Base-by-base conservation (phyloP, 768 basidiomycete genomes). In the Mycena filopes region DNA sequence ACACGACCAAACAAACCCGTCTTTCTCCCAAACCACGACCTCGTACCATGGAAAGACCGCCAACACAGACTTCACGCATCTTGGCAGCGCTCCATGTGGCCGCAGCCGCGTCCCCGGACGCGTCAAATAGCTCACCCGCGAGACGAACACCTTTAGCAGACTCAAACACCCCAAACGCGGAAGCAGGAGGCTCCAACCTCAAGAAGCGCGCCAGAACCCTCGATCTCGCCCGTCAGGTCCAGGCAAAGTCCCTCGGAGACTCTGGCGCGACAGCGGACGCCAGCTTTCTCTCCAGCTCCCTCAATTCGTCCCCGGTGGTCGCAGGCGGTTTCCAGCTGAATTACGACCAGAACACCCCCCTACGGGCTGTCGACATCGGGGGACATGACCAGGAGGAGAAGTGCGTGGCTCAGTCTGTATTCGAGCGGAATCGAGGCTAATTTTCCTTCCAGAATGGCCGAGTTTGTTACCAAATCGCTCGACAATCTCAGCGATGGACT, bases 391-490 rank as follows among this genome's bases (percentile, higher is more conserved):
- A 90, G 69, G 76, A 80, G 50, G 73, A 82, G 69, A 82, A 78
- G 88, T 86, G 53, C 9, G 76, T 54, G 2, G 3, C 31, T 26
- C 13, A 18, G 7, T 36, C 3, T 43, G 6, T 18, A 11, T 36
- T 36, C 58, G 23, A 13, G 36, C 21, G 8, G 42, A 15, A 62
- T 50, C 18, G 20, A 15, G 10, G 21, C 23, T 7, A 1, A 41
- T 21, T 31, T 54, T 47, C 54, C 43, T 63, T 55, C 49, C 67
- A 90, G 89, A 59, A 76, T 90, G 74, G 86, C 85, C 3, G 87
- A 89, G 46, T 90, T 90, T 62, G 87, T 90, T 4, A 84, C 86
- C 4, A 81, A 73, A 55, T 81, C 85, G 1, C 87, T 90, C 29
- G 86, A 89, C 60, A 88, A 87, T 55, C 76, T 84, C 0, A 83